These are phyloP conservation scores for Fusarium pseudograminearum DNA, from an alignment of 2,329 filamentous ascomycete species.

Conservation along the genomic window DNA sequence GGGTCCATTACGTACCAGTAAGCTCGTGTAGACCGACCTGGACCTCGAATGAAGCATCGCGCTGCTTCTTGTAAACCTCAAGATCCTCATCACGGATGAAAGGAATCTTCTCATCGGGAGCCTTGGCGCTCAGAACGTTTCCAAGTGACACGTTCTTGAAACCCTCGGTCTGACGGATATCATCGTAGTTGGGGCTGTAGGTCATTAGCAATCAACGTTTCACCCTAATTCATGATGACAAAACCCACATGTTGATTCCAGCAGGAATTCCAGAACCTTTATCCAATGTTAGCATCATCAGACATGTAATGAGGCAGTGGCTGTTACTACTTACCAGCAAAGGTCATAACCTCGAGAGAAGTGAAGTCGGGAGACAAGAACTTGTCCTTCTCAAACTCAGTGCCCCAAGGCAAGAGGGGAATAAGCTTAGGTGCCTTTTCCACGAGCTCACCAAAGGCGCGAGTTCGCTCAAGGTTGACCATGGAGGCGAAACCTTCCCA, in stretches of 20 bases:
- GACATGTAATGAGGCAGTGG: not conserved
- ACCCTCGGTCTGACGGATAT: conserved; percentile 83
- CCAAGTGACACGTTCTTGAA: conserved; percentile 96
- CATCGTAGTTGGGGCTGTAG: conserved; percentile 73
- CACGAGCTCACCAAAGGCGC: conserved; percentile 87
- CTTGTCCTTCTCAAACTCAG: conserved; percentile 94
- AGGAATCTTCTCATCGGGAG: conserved; percentile 90
- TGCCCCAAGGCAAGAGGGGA: conserved; percentile 87
- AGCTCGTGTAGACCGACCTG: conserved; percentile 96
- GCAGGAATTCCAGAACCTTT: conserved; percentile 72
- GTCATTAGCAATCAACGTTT: conserved; percentile 24
- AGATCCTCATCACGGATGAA: conserved; percentile 87
- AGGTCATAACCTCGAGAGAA: conserved; percentile 89
- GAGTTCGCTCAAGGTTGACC: conserved; percentile 91
- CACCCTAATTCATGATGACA: not conserved
- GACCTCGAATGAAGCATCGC: conserved; percentile 90
- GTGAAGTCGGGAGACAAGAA: conserved; percentile 97
- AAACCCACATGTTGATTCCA: conserved; percentile 71
- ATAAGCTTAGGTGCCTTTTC: conserved; percentile 85
- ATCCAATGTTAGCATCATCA: conserved; percentile 50
- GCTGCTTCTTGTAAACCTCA: conserved; percentile 82
- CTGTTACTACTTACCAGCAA: conserved; percentile 57
- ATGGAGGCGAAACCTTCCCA: conserved; percentile 88
- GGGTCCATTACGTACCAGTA: conserved; percentile 55
- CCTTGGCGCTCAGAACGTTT: conserved; percentile 91